Evolutionary conservation across 306 rosid genomes (phyloP), one percentile per base, ranked within the genome.

Genomic region (Trifolium pratense): DNA sequence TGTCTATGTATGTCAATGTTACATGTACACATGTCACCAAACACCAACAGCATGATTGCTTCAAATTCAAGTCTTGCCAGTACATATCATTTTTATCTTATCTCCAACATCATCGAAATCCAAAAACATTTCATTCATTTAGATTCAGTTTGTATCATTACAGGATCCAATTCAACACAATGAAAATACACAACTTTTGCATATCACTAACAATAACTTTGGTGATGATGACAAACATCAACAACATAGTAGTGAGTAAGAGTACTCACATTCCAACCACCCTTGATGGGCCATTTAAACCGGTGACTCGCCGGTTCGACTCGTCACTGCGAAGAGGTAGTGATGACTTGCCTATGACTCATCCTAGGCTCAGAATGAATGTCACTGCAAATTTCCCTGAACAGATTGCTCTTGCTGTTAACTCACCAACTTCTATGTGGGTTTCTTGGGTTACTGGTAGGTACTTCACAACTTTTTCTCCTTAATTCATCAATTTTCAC

Each of bases 371-470:
- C 36, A 89, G 70, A 87, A 87, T 78, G 83, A 91, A 91, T 39
- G 97, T 89, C 25, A 78, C 92, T 45, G 49, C 71, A 0, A 87
- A 91, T 72, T 87, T 87, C 62, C 98, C 97, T 0, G 96, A 93
- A 73, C 98, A 93, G 82, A 89, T 93, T 34, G 81, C 93, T 43
- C 86, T 93, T 58, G 97, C 98, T 2, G 72, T 93, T 71, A 89
- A 97, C 48, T 84, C 97, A 15, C 86, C 97, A 39, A 75, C 89
- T 80, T 83, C 98, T 26, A 86, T 91, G 87, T 91, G 96, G 97
- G 78, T 89, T 76, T 91, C 98, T 75, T 93, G 97, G 97, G 86
- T 91, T 23, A 91, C 98, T 36, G 96, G 98, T 93, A 91, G 4
- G 32, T 29, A 29, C 26, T 16, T 32, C 2, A 26, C 42, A 46